Conservation (phyloP, 1,284 basidiomycete species). For the Tilletia caries region DNA sequence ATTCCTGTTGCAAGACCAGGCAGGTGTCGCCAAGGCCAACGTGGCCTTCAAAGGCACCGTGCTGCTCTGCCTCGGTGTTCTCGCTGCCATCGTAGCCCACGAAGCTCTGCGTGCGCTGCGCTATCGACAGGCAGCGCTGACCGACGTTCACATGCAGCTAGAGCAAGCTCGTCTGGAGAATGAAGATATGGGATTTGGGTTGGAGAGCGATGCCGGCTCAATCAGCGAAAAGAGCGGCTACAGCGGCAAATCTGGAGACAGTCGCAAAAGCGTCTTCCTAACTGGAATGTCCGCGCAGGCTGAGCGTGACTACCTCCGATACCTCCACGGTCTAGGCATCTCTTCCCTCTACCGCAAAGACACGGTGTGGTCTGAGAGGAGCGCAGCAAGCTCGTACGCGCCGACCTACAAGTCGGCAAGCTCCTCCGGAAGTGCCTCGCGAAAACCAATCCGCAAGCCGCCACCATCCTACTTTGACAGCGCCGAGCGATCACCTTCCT, state of each 20-base stretch:
- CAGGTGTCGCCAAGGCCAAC: background rate
- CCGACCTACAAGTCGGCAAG: background rate
- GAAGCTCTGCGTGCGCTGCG: background rate
- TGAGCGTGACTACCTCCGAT: slow-evolving; percentile 8
- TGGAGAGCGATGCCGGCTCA: background rate
- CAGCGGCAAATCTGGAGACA: background rate
- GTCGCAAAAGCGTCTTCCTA: background rate
- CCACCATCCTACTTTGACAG: slow-evolving; percentile 3
- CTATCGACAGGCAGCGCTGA: slow-evolving; percentile 2
- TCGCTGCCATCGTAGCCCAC: background rate
- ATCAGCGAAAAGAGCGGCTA: background rate
- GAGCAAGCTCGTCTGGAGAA: slow-evolving; percentile 8
- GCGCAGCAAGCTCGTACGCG: background rate
- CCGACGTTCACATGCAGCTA: slow-evolving; percentile 4
- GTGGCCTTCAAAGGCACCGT: background rate
- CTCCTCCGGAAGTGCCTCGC: background rate
- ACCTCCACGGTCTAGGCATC: slow-evolving; percentile 1
- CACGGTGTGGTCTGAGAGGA: background rate
- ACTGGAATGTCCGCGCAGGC: background rate
- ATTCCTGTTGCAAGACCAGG: slow-evolving; percentile 2
- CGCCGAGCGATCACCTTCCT: background rate
- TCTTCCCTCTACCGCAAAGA: background rate
- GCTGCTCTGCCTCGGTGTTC: background rate
- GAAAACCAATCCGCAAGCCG: background rate
- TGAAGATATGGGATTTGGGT: background rate